These are phyloP conservation scores for Phytopythium sindhum DNA, from an alignment of 352 stramenopile species.

Conservation along the genomic window DNA sequence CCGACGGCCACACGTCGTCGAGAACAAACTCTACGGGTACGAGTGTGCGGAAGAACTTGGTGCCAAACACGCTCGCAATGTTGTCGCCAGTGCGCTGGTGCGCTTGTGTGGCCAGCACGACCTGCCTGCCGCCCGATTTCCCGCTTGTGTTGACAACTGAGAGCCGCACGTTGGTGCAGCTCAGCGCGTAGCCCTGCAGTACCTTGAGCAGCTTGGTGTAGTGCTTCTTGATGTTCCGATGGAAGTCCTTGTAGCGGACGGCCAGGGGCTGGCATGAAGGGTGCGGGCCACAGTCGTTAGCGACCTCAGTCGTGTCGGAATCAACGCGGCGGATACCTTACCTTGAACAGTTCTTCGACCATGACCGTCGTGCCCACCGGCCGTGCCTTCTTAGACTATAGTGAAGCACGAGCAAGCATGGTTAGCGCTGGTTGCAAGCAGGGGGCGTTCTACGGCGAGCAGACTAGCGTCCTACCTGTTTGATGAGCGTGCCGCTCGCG, in stretches of 20 bases:
- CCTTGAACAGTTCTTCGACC: conserved; percentile 92
- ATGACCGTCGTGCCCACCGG: conserved; percentile 92
- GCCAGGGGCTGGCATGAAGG: conserved; percentile 69
- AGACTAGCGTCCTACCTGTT: conserved; percentile 16
- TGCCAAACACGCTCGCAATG: conserved; percentile 89
- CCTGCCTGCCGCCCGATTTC: conserved; percentile 44
- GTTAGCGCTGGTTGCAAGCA: neutral
- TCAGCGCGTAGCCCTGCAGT: conserved; percentile 84
- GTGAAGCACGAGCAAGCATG: neutral
- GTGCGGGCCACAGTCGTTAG: too few relatives aligned
- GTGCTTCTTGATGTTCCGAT: conserved; percentile 92
- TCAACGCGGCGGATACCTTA: too few relatives aligned
- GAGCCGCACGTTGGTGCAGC: conserved; percentile 53
- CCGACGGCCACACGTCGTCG: conserved; percentile 10
- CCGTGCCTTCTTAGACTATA: conserved; percentile 50
- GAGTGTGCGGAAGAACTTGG: conserved; percentile 89
- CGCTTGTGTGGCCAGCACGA: conserved; percentile 64
- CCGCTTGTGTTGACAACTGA: conserved; percentile 50
- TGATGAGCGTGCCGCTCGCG: conserved; percentile 53
- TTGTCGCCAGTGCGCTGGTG: conserved; percentile 77
- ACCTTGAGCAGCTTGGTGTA: conserved; percentile 91
- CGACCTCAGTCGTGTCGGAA: conserved; percentile 4
- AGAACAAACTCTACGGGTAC: conserved; percentile 73
- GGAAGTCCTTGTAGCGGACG: conserved; percentile 92
- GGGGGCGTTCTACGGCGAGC: neutral